Evolutionary conservation across 768 basidiomycete genomes (phyloP).

Genomic region (Podaxis mareebaensis): DNA sequence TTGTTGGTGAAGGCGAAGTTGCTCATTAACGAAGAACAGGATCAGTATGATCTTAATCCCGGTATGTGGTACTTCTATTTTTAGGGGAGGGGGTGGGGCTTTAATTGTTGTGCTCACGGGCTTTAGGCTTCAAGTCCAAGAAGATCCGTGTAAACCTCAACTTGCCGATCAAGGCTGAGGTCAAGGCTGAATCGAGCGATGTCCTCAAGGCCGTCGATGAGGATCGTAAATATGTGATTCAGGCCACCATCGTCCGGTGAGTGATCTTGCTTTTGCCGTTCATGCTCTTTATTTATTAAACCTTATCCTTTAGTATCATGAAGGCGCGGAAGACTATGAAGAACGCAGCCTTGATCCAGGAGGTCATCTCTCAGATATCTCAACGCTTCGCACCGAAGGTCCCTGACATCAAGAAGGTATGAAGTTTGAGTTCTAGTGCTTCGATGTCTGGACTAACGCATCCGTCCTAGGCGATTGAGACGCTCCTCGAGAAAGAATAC

Average conservation of each 20-base stretch:
- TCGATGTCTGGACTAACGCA: slow-evolving; percentile 17
- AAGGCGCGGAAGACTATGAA: slow-evolving; percentile 95
- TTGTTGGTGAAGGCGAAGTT: slow-evolving; percentile 88
- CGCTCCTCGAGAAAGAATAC: slow-evolving; percentile 94
- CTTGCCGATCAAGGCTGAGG: slow-evolving; percentile 91
- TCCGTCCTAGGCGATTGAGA: slow-evolving; percentile 74
- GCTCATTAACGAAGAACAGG: slow-evolving; percentile 83
- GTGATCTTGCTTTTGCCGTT: slow-evolving; percentile 18
- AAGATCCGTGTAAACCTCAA: slow-evolving; percentile 93
- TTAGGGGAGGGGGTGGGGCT: background rate
- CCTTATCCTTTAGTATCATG: slow-evolving; percentile 66
- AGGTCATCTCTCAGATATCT: slow-evolving; percentile 88
- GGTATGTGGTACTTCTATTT: slow-evolving; percentile 29
- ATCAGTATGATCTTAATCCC: slow-evolving; percentile 92
- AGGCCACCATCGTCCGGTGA: slow-evolving; percentile 88
- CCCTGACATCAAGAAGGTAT: slow-evolving; percentile 93
- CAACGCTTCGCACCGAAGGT: slow-evolving; percentile 91
- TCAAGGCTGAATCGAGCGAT: slow-evolving; percentile 86
- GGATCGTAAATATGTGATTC: slow-evolving; percentile 95
- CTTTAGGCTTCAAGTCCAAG: slow-evolving; percentile 83
- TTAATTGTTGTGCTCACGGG: background rate
- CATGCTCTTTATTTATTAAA: background rate
- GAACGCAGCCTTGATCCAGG: slow-evolving; percentile 86
- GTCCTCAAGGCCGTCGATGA: slow-evolving; percentile 95
- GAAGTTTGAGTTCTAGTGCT: background rate